Evolutionary conservation across 2,329 filamentous ascomycete species (phyloP).

Genomic region (Pseudocercospora crystallina): DNA sequence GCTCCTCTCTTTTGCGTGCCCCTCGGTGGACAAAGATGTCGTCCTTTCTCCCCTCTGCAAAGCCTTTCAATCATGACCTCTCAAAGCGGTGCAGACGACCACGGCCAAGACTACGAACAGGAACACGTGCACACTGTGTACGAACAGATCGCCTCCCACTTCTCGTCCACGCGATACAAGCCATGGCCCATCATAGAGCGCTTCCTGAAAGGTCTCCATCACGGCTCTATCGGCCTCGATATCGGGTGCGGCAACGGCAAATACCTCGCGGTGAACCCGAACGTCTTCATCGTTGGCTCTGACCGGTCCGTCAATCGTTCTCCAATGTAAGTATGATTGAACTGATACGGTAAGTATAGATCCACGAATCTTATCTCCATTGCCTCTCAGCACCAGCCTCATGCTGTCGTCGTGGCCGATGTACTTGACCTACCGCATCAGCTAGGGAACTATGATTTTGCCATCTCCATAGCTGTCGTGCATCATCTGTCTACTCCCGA

Average conservation of each 20-base stretch:
- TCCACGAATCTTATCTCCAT: constrained; percentile 60
- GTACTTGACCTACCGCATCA: constrained; percentile 80
- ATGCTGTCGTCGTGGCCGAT: constrained; percentile 76
- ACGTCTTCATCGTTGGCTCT: constrained; percentile 77
- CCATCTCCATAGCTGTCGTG: constrained; percentile 88
- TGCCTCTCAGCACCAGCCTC: constrained; percentile 58
- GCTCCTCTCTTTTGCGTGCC: no score
- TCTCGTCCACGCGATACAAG: constrained; percentile 76
- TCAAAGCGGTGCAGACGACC: neutral
- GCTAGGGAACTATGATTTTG: constrained; percentile 70
- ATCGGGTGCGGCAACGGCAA: constrained; percentile 97
- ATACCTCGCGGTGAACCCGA: constrained; percentile 77
- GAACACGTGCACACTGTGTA: constrained; percentile 90
- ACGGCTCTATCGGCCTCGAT: constrained; percentile 81
- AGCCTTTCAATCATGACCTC: neutral
- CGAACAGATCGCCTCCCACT: constrained; percentile 80
- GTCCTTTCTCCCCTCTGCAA: no score
- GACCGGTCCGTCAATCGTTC: constrained; percentile 64
- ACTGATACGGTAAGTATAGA: constrained; percentile 40
- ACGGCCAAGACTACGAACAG: constrained; percentile 69
- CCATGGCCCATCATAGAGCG: constrained; percentile 89
- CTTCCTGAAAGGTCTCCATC: constrained; percentile 66
- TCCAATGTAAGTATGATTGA: neutral
- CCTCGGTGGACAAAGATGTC: no score
- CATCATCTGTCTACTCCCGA: constrained; percentile 83